Evolutionary conservation across 306 rosid species (phyloP).

Genomic region (apple (Malus domestica)): ASM211411v1 NC_041796.1:21183001-21183500

Average conservation of each 20-base stretch:
- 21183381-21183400: slow-evolving; percentile 45
- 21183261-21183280: slow-evolving; percentile 41
- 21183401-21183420: slow-evolving; percentile 44
- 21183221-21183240: slow-evolving; percentile 12
- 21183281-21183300: slow-evolving; percentile 24
- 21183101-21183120: background rate
- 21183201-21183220: background rate
- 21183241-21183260: slow-evolving; percentile 18
- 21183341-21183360: slow-evolving; percentile 68
- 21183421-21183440: slow-evolving; percentile 7
- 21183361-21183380: slow-evolving; percentile 32
- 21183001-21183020: background rate
- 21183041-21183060: background rate
- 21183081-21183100: background rate
- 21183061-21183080: background rate
- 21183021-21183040: background rate
- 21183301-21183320: slow-evolving; percentile 39
- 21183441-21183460: background rate
- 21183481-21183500: slow-evolving; percentile 11
- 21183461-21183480: background rate
- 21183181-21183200: background rate
- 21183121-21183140: background rate
- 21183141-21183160: background rate
- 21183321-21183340: slow-evolving; percentile 62
- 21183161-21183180: background rate